A percentile compares a stretch with the other conserved stretches of the same genome.
Evolutionary conservation across 1,284 basidiomycete species (phyloP).

Genomic region (Coniophora puteana): DNA sequence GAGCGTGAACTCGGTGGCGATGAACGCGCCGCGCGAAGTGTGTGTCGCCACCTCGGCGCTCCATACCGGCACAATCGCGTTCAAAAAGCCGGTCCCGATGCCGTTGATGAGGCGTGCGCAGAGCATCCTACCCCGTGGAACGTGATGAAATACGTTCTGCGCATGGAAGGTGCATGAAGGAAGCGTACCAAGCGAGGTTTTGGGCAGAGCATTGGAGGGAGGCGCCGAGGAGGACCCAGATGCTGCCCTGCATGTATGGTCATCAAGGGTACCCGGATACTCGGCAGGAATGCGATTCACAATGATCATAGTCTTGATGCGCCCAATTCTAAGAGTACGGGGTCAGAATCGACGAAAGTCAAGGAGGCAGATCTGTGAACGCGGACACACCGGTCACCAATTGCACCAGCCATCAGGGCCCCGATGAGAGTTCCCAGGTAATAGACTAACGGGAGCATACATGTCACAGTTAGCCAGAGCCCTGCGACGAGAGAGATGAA

Average conservation of each 20-base stretch:
- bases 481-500: conserved; percentile 5
- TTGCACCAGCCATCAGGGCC: conserved; percentile 42
- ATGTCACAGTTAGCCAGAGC: background rate
- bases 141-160: background rate
- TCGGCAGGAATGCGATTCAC: conserved; percentile 14
- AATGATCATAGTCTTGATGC: conserved; percentile 41
- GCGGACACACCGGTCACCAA: conserved; percentile 32
- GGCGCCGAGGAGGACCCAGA: conserved; percentile 45
- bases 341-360: background rate
- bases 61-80: conserved; percentile 52
- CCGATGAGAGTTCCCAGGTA: conserved; percentile 48
- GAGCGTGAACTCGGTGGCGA: conserved; percentile 32
- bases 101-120: conserved; percentile 50
- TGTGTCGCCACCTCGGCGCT: conserved; percentile 45
- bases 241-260: conserved; percentile 24
- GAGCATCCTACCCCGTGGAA: conserved; percentile 36
- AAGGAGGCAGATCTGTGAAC: background rate
- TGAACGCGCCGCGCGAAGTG: conserved; percentile 40
- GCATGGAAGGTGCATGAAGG: background rate
- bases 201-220: conserved; percentile 49
- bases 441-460: conserved; percentile 35
- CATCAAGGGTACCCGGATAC: background rate
- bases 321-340: conserved; percentile 31
- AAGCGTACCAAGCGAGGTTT: conserved; percentile 39
- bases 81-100: conserved; percentile 48